A percentile compares a stretch with the other conserved stretches of the same genome.
Conservation (phyloP, 2,329 filamentous ascomycete genomes). For the Talaromyces sp. region DNA sequence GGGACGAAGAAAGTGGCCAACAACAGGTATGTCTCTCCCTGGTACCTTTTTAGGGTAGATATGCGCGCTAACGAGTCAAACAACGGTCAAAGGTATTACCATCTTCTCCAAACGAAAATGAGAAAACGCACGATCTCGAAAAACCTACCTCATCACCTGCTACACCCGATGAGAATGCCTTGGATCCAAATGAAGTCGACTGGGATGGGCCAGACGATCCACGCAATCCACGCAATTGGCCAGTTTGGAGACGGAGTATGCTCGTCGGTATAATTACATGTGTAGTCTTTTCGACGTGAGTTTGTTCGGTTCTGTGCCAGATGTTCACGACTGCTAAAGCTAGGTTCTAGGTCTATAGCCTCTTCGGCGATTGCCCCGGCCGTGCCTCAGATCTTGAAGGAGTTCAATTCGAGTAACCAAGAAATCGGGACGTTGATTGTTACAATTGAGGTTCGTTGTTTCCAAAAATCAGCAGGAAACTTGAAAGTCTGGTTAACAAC, state of each 20-base stretch:
- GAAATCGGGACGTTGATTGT: conserved; percentile 42
- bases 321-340: not conserved
- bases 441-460: conserved; percentile 33
- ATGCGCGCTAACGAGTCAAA: not conserved
- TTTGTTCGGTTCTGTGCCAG: not conserved
- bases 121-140: not conserved
- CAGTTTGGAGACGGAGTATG: not conserved
- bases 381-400: conserved; percentile 39
- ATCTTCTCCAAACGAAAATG: no score
- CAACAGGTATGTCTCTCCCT: not conserved
- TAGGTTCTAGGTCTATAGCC: not conserved
- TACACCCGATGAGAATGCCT: not conserved
- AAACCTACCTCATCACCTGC: not conserved
- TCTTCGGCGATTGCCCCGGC: conserved; percentile 37
- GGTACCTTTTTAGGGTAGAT: not conserved
- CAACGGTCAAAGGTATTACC: no score
- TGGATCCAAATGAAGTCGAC: not conserved
- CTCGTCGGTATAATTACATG: not conserved
- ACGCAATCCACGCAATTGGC: not conserved
- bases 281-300: not conserved
- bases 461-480: not conserved
- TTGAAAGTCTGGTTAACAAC: not conserved
- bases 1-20: not conserved
- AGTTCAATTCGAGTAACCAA: conserved; percentile 38
- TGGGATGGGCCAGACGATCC: not conserved